phyloP scores from a whole-genome alignment of 1,284 basidiomycete genomes.

The Fomitopsis betulina region DNA sequence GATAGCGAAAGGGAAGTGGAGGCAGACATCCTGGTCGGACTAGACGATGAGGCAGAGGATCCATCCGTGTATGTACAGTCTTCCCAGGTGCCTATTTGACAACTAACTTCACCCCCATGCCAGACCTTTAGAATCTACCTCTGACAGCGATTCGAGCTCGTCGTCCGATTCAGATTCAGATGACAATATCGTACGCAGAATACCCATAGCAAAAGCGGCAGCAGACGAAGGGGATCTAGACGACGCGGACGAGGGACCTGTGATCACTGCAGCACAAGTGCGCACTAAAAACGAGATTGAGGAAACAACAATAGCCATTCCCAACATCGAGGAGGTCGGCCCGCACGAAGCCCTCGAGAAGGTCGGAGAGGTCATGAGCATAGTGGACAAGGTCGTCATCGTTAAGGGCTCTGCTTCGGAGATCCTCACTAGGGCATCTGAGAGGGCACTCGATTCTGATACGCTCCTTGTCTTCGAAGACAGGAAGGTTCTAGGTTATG shows the following conservation, averaged over 20 bases:
- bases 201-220: conserved; percentile 10
- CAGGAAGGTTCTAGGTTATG: conserved; percentile 78
- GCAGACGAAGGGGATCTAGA: conserved; percentile 35
- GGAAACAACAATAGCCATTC: conserved; percentile 47
- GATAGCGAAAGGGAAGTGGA: conserved; percentile 69
- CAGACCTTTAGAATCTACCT: conserved; percentile 17
- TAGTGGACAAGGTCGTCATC: conserved; percentile 67
- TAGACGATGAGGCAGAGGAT: conserved; percentile 28
- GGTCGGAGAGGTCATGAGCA: conserved; percentile 71
- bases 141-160: conserved; percentile 34
- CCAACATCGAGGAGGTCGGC: conserved; percentile 52
- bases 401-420: conserved; percentile 55
- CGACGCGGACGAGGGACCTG: conserved; percentile 47
- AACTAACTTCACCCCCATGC: background rate
- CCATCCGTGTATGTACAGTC: conserved; percentile 3
- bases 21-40: conserved; percentile 41
- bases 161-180: conserved; percentile 41
- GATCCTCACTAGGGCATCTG: conserved; percentile 38
- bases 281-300: conserved; percentile 63
- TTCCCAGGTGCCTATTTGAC: background rate
- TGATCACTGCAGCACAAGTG: conserved; percentile 37
- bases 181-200: conserved; percentile 26
- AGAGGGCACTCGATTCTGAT: conserved; percentile 73
- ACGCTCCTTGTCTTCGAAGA: conserved; percentile 86
- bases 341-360: conserved; percentile 58